These are phyloP conservation scores for Ploettnerulaceae sp. DNA, from an alignment of 2,329 filamentous ascomycete species.

Conservation along the genomic window DNA sequence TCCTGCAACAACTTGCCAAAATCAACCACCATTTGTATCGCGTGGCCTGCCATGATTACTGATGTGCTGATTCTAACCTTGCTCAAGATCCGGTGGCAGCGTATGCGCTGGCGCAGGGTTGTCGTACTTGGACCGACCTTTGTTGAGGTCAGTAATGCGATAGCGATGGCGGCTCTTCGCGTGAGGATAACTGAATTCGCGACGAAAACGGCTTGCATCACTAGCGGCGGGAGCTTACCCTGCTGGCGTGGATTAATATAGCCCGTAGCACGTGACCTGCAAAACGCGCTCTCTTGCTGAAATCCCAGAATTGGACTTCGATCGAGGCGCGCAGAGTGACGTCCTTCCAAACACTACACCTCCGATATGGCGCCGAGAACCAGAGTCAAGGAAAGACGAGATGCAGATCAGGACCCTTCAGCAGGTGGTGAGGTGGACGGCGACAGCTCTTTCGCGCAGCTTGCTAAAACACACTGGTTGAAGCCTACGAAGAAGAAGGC, in stretches of 20 bases:
- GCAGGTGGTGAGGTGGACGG: slow-evolving; percentile 66
- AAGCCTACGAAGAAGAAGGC: slow-evolving; percentile 56
- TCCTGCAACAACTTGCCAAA: slow-evolving; percentile 51
- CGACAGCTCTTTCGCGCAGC: slow-evolving; percentile 65
- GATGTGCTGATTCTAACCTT: neutral
- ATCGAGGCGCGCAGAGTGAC: slow-evolving; percentile 11
- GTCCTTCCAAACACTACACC: slow-evolving; percentile 13
- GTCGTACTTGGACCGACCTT: neutral
- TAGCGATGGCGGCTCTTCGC: neutral
- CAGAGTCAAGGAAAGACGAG: slow-evolving; percentile 32
- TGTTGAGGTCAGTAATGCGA: neutral
- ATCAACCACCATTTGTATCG: slow-evolving; percentile 48
- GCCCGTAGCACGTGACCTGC: neutral
- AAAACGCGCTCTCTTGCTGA: slow-evolving; percentile 8
- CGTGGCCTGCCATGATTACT: slow-evolving; percentile 46
- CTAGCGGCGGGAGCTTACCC: slow-evolving; percentile 15
- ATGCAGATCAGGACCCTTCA: slow-evolving; percentile 47
- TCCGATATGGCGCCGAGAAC: slow-evolving; percentile 32
- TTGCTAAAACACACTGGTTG: slow-evolving; percentile 84
- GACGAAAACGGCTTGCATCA: neutral
- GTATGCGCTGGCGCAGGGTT: neutral
- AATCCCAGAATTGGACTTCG: neutral
- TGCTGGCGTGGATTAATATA: too few relatives aligned
- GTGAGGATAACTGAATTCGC: neutral
- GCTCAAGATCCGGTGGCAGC: neutral